A percentile compares a stretch with the other conserved stretches of the same genome.
These are phyloP conservation scores for Blastocystis sp. DNA, from an alignment of 352 stramenopile species.

Conservation along the genomic window DNA sequence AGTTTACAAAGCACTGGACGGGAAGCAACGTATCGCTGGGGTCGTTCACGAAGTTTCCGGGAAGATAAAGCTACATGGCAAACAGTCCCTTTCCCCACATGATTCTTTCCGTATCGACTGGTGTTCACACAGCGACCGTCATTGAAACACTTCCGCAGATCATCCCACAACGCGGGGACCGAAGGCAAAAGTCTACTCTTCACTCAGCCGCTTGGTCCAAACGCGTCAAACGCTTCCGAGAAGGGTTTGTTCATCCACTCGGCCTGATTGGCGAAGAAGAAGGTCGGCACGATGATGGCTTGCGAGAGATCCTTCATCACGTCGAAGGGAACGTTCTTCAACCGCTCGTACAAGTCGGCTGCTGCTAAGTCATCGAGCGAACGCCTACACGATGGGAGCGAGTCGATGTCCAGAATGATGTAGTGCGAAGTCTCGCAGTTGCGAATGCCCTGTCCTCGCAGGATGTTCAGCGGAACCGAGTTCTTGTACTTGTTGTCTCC, in stretches of 20 bases:
- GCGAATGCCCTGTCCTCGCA: background rate
- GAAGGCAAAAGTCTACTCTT: background rate
- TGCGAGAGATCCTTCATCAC: background rate
- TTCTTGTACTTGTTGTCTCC: background rate
- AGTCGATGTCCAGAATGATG: background rate
- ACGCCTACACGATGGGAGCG: background rate
- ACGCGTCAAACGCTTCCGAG: background rate
- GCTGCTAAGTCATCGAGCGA: background rate
- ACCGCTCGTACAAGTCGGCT: background rate
- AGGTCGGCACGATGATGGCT: background rate
- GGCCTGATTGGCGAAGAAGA: background rate
- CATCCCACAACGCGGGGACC: background rate
- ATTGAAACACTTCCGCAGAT: background rate
- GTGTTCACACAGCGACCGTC: background rate
- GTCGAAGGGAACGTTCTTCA: background rate
- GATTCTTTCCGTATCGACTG: background rate
- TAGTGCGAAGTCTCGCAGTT: background rate
- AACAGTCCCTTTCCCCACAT: background rate
- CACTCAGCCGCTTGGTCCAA: background rate
- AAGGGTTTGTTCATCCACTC: background rate
- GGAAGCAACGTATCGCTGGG: background rate
- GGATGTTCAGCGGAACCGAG: background rate
- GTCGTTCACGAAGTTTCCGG: background rate
- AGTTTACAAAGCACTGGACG: background rate
- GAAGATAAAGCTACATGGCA: background rate